These are phyloP conservation scores for Neoboletus subvelutipes DNA, from an alignment of 768 basidiomycete species.

Conservation along the genomic window DNA sequence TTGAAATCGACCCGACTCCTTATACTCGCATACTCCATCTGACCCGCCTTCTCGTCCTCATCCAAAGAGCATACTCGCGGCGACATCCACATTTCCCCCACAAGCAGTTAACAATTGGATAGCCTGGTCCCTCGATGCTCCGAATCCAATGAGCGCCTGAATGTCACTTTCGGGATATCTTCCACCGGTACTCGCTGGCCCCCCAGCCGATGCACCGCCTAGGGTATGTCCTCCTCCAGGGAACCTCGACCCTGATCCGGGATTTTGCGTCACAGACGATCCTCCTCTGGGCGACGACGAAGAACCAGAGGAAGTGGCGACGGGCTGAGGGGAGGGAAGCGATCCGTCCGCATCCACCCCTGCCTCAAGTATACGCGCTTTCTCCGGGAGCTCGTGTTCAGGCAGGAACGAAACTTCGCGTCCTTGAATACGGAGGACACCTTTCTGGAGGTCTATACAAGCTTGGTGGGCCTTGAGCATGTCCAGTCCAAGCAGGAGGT, in stretches of 20 bases:
- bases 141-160: constrained; percentile 68
- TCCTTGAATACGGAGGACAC: constrained; percentile 88
- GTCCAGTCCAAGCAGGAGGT: constrained; percentile 97
- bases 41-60: constrained; percentile 5
- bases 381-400: constrained; percentile 92
- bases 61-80: constrained; percentile 83
- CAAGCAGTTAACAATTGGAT: constrained; percentile 74
- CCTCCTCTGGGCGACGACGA: constrained; percentile 9
- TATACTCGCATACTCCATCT: neutral
- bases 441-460: constrained; percentile 89
- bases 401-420: constrained; percentile 86
- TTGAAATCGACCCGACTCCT: neutral
- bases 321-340: constrained; percentile 17
- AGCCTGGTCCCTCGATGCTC: constrained; percentile 74
- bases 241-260: constrained; percentile 48
- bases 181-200: constrained; percentile 45
- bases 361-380: constrained; percentile 52
- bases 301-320: constrained; percentile 20
- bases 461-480: constrained; percentile 99
- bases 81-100: constrained; percentile 84
- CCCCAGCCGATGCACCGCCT: constrained; percentile 40
- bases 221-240: constrained; percentile 70
- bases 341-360: constrained; percentile 29
- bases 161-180: constrained; percentile 61
- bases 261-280: constrained; percentile 35